These are phyloP conservation scores for Hirsutella minnesotensis DNA, from an alignment of 2,329 filamentous ascomycete species.

Conservation along the genomic window DNA sequence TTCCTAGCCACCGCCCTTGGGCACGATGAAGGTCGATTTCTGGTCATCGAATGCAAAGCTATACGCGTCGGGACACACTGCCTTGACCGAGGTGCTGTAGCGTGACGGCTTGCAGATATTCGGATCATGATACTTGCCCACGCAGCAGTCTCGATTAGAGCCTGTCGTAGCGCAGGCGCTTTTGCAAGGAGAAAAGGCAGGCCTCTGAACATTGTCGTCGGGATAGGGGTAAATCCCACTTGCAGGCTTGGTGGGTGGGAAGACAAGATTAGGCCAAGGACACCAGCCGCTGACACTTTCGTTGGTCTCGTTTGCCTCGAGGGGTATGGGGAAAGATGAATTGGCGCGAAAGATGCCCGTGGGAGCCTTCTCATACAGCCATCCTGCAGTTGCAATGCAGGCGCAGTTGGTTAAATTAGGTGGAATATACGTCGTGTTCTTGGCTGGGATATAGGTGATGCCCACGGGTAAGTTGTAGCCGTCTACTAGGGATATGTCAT, in stretches of 20 bases:
- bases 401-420: slow-evolving; percentile 67
- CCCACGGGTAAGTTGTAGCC: slow-evolving; percentile 71
- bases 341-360: slow-evolving; percentile 52
- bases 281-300: slow-evolving; percentile 57
- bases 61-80: slow-evolving; percentile 74
- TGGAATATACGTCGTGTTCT: slow-evolving; percentile 54
- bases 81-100: slow-evolving; percentile 61
- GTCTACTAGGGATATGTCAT: slow-evolving; percentile 76
- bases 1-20: slow-evolving; percentile 62
- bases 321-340: slow-evolving; percentile 52
- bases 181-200: slow-evolving; percentile 65
- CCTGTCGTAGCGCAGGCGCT: slow-evolving; percentile 64
- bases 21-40: slow-evolving; percentile 49
- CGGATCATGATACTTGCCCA: slow-evolving; percentile 53
- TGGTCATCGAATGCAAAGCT: slow-evolving; percentile 58
- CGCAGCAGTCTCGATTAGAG: slow-evolving; percentile 61
- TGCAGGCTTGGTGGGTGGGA: slow-evolving; percentile 56
- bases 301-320: slow-evolving; percentile 48
- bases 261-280: slow-evolving; percentile 64
- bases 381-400: slow-evolving; percentile 61
- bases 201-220: slow-evolving; percentile 59
- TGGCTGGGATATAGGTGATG: slow-evolving; percentile 46
- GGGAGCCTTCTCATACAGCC: slow-evolving; percentile 40
- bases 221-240: slow-evolving; percentile 72
- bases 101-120: slow-evolving; percentile 52